A percentile compares a stretch with the other conserved stretches of the same genome.
These are phyloP conservation scores for Evansstolkia leycettana DNA, from an alignment of 495 filamentous ascomycete species.

Conservation along the genomic window DNA sequence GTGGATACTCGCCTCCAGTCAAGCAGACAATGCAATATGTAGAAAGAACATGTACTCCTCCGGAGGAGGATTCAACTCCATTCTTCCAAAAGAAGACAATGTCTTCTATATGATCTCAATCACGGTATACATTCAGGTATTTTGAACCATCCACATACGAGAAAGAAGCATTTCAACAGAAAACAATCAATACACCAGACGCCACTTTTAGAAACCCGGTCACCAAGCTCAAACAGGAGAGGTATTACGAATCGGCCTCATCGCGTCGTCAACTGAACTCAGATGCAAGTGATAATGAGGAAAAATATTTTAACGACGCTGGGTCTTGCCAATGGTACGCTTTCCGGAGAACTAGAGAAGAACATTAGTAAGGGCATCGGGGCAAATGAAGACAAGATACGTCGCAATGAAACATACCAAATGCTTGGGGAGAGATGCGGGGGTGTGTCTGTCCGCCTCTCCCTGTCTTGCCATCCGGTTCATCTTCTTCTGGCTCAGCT, in stretches of 20 bases:
- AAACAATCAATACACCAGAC: conserved; percentile 17
- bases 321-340: conserved; percentile 46
- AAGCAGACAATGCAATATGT: too few relatives aligned
- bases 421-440: conserved; percentile 74
- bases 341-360: conserved; percentile 40
- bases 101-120: too few relatives aligned
- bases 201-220: conserved; percentile 23
- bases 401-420: conserved; percentile 67
- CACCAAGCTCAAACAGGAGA: conserved; percentile 20
- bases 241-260: conserved; percentile 19
- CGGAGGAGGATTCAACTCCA: too few relatives aligned
- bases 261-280: conserved; percentile 1
- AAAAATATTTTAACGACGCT: conserved; percentile 33
- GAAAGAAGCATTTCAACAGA: neutral
- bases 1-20: too few relatives aligned
- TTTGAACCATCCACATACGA: neutral
- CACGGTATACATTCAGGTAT: conserved; percentile 1
- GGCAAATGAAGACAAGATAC: neutral
- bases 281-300: neutral
- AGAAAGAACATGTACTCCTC: too few relatives aligned
- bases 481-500: conserved; percentile 94
- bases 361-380: conserved; percentile 12
- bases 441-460: conserved; percentile 89
- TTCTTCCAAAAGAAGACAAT: too few relatives aligned
- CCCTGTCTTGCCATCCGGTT: conserved; percentile 93